These are phyloP conservation scores for Ogataea degrootiae DNA, from an alignment of 805 yeast genomes.

Conservation along the genomic window DNA sequence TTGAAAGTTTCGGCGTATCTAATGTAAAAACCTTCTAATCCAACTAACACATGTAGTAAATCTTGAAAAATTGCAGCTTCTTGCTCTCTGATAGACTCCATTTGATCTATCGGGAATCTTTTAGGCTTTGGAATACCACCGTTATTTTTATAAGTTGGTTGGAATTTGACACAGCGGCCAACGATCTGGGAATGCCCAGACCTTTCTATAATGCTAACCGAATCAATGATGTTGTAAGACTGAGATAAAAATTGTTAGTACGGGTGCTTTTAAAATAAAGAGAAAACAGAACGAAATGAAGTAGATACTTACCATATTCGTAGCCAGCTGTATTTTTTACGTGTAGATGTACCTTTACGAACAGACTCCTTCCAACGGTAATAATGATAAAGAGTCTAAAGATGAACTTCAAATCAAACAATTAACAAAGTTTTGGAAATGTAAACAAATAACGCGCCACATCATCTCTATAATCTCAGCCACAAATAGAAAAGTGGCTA, in stretches of 20 bases:
- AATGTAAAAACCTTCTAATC: conserved; percentile 74
- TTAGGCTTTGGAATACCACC: conserved; percentile 12
- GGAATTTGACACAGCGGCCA: conserved; percentile 16
- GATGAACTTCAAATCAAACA: no score
- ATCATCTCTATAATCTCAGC: no score
- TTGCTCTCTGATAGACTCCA: conserved; percentile 50
- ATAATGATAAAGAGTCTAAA: no score
- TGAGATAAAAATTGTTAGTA: not conserved
- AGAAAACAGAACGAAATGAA: not conserved
- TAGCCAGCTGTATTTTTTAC: no score
- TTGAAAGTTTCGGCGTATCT: conserved; percentile 61
- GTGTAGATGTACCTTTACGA: no score
- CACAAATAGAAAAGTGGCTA: no score
- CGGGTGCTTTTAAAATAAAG: not conserved
- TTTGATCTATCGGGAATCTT: conserved; percentile 39
- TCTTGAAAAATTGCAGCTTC: conserved; percentile 74
- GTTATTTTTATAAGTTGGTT: conserved; percentile 15
- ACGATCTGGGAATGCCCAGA: conserved; percentile 8
- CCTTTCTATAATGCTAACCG: conserved; percentile 6
- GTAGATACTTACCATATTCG: not conserved
- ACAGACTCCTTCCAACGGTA: no score
- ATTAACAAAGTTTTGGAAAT: no score
- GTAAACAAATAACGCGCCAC: no score
- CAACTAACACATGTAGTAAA: conserved; percentile 59
- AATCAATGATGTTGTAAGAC: conserved; percentile 4